These are phyloP conservation scores for Saccharomycopsis babjevae DNA, from an alignment of 805 yeast genomes.

Conservation along the genomic window DNA sequence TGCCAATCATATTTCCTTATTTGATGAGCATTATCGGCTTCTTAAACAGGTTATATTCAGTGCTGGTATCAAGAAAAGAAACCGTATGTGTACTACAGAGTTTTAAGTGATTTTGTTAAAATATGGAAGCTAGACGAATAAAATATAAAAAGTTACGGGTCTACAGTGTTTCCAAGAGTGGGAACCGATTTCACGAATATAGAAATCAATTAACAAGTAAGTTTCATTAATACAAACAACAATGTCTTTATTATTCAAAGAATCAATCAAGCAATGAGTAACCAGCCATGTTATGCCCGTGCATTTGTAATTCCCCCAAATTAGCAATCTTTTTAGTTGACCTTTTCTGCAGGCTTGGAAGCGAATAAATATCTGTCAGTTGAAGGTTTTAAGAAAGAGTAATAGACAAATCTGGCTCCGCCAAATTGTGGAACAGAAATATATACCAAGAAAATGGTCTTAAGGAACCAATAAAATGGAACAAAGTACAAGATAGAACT, in stretches of 20 bases:
- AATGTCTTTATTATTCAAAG: neutral
- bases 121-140: too few relatives aligned
- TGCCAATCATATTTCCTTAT: too few relatives aligned
- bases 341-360: constrained; percentile 9
- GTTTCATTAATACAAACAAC: neutral
- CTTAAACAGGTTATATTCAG: too few relatives aligned
- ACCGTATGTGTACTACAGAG: too few relatives aligned
- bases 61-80: too few relatives aligned
- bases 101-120: too few relatives aligned
- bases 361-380: constrained; percentile 28
- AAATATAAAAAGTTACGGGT: too few relatives aligned
- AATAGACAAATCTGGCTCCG: constrained; percentile 74
- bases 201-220: neutral
- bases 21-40: too few relatives aligned
- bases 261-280: neutral
- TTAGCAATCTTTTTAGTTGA: neutral
- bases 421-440: constrained; percentile 80
- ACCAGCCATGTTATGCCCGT: neutral
- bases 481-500: constrained; percentile 87
- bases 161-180: too few relatives aligned
- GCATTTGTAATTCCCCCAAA: too few relatives aligned
- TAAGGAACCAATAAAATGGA: constrained; percentile 93
- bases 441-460: constrained; percentile 79
- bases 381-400: constrained; percentile 56
- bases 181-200: neutral